Evolutionary conservation across 371 early-diverging fungal species (phyloP).

Genomic region (Syncephalastrum sp.): DNA sequence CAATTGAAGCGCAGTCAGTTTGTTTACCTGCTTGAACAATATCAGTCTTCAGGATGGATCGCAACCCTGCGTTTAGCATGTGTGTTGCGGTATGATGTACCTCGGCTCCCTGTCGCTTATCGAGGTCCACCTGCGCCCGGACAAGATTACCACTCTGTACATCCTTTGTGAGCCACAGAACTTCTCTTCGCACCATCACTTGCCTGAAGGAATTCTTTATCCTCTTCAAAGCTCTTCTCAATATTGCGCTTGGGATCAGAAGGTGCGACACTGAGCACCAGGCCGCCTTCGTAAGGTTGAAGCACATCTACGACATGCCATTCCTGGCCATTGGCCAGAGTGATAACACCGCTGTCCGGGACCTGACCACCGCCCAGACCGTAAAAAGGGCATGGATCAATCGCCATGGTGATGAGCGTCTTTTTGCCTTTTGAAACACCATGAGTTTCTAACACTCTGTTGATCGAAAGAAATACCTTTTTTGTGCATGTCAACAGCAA

Average conservation of each 20-base stretch:
- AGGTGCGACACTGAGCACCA: constrained; percentile 32
- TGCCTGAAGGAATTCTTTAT: constrained; percentile 43
- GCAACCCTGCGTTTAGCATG: constrained; percentile 68
- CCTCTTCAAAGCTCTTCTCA: constrained; percentile 24
- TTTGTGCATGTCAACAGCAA: constrained; percentile 45
- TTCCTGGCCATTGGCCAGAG: constrained; percentile 43
- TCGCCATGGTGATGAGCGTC: constrained; percentile 46
- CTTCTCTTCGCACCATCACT: constrained; percentile 6
- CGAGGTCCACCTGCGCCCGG: constrained; percentile 49
- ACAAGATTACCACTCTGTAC: constrained; percentile 36
- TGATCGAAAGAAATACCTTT: constrained; percentile 25
- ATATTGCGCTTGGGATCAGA: constrained; percentile 10
- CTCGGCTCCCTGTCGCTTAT: constrained; percentile 58
- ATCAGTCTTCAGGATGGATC: constrained; percentile 52
- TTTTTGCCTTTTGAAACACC: constrained; percentile 9
- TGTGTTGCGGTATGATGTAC: constrained; percentile 84
- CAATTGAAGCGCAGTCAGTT: neutral
- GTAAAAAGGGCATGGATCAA: constrained; percentile 77
- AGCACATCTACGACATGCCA: constrained; percentile 55
- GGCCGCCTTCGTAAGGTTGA: constrained; percentile 57
- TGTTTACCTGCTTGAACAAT: constrained; percentile 70
- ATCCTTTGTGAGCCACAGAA: constrained; percentile 6
- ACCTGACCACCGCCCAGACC: constrained; percentile 77
- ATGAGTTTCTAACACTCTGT: neutral
- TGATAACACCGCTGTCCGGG: constrained; percentile 58